Evolutionary conservation across 139 green algal genomes (phyloP).

Genomic region (Pleodorina starrii): DNA sequence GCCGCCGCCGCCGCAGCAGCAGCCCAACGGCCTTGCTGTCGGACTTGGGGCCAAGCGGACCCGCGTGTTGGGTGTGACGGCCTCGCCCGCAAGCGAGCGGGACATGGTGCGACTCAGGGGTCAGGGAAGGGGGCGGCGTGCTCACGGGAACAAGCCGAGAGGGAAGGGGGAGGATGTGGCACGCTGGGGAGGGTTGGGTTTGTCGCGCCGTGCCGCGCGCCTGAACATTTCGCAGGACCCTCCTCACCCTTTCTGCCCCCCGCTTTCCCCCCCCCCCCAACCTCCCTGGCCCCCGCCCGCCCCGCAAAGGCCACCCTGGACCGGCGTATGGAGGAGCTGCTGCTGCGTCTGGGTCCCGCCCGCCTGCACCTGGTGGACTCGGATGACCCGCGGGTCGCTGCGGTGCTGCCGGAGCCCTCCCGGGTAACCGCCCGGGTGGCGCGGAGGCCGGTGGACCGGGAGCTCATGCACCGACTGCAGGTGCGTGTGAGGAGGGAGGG

Average conservation of each 20-base stretch:
- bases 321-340: neutral
- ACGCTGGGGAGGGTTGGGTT: no score
- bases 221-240: no score
- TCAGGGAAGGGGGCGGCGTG: neutral
- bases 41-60: neutral
- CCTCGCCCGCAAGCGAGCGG: neutral
- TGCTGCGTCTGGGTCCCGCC: neutral
- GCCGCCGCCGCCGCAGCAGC: neutral
- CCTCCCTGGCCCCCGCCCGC: neutral
- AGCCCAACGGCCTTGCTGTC: no score
- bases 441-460: neutral
- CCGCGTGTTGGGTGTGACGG: slow-evolving; percentile 16
- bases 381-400: neutral
- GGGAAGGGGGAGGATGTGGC: neutral
- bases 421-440: neutral
- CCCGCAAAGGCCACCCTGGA: neutral
- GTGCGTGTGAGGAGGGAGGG: neutral
- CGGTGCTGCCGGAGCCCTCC: neutral
- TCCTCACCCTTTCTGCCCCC: no score
- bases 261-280: neutral
- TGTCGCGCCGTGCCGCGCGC: no score
- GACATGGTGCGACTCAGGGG: neutral
- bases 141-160: neutral
- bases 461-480: neutral
- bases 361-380: neutral